Base-by-base conservation (phyloP, 495 filamentous ascomycete species). In the Neurospora sp. region DNA sequence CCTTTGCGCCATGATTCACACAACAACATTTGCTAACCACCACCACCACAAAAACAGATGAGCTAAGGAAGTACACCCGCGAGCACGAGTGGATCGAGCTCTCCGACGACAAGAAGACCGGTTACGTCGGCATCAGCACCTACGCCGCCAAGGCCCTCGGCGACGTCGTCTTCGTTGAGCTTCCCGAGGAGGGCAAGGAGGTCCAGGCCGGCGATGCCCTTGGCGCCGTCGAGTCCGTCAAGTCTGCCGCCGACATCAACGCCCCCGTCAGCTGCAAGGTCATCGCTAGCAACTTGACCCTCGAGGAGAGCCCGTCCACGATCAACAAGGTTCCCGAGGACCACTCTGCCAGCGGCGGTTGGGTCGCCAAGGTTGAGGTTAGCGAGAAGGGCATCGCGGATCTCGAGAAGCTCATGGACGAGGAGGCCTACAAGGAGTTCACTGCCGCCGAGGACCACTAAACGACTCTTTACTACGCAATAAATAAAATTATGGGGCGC, bases 71-170 rank as follows among this genome's bases (percentile, higher is more conserved):
- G 79, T 99, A 96, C 87, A 98, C 96, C 76, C 90, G 93, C 81
- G 96, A 97, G 77, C 96, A 99, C 86, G 96, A 99, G 86, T 99
- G 96, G 96, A 89, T 99, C 77, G 92, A 97, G 82, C 84, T 97
- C 40, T 88, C 88, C 69, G 88, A 87, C 39, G 90, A 96, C 83
- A 88, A 89, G 75, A 93, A 89, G 77, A 87, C 85, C 11, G 91
- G 87, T 78, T 86, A 83, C 71, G 85, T 98, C 79, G 96, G 96
- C 70, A 96, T 99, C 81, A 94, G 93, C 73, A 84, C 88, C 73
- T 97, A 97, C 85, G 96, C 96, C 40, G 93, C 96, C 75, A 85
- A 94, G 75, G 88, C 91, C 70, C 91, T 99, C 72, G 96, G 96
- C 76, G 96, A 99, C 81, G 94, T 98, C 71, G 94, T 99, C 79